These are phyloP conservation scores for Ilyonectria destructans DNA, from an alignment of 2,329 filamentous ascomycete species.

Conservation along the genomic window DNA sequence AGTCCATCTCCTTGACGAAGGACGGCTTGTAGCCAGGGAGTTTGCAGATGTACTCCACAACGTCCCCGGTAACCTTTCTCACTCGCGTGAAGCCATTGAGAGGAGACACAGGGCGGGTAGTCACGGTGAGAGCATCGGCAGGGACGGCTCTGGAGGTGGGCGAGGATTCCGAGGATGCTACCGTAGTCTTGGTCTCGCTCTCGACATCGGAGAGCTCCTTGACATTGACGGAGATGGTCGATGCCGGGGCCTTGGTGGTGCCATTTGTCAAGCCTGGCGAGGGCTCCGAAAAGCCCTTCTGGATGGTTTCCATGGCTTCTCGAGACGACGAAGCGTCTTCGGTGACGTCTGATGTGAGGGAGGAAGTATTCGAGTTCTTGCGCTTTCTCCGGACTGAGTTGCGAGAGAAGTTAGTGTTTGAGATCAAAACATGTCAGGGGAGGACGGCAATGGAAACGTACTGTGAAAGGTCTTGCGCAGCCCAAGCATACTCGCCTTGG, in stretches of 20 bases:
- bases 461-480: constrained; percentile 26
- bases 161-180: not conserved
- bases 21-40: constrained; percentile 42
- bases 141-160: not conserved
- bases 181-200: constrained; percentile 24
- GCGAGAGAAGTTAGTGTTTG: not conserved
- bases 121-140: constrained; percentile 24
- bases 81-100: constrained; percentile 34
- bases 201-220: constrained; percentile 19
- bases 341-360: constrained; percentile 14
- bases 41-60: constrained; percentile 39
- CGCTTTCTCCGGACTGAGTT: constrained; percentile 27
- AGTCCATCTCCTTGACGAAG: constrained; percentile 42
- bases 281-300: constrained; percentile 10
- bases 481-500: constrained; percentile 25
- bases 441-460: constrained; percentile 1
- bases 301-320: constrained; percentile 20
- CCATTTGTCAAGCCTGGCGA: constrained; percentile 1
- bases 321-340: constrained; percentile 6
- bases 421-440: not conserved
- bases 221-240: not conserved
- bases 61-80: constrained; percentile 35
- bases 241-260: not conserved
- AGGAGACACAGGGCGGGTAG: not conserved
- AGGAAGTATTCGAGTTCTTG: constrained; percentile 21